Percentiles rank a stretch among this genome's conserved stretches.
phyloP scores from a whole-genome alignment of 2,329 filamentous ascomycete species.

The Fusarium penzigii region DNA sequence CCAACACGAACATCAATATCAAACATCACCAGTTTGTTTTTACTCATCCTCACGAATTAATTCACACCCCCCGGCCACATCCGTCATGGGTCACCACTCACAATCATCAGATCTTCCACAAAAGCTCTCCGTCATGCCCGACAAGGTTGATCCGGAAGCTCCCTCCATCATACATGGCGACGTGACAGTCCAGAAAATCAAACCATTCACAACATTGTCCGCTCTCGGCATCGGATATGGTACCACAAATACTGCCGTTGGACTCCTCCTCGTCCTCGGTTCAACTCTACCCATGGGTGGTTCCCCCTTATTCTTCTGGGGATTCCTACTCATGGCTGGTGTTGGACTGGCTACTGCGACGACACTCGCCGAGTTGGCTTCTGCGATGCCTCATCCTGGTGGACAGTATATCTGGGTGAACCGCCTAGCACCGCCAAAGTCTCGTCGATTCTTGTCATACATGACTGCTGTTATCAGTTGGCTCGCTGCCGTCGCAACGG shows the following conservation, averaged over 20 bases:
- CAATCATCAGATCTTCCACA: neutral
- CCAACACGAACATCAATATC: too few relatives aligned
- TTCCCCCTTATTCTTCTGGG: conserved; percentile 28
- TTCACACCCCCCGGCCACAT: too few relatives aligned
- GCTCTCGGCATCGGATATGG: conserved; percentile 29
- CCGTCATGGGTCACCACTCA: neutral
- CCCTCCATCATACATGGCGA: conserved; percentile 14
- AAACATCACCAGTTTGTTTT: too few relatives aligned
- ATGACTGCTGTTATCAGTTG: conserved; percentile 28
- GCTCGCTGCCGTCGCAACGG: conserved; percentile 28
- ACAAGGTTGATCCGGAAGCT: conserved; percentile 1
- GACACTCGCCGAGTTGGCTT: conserved; percentile 29
- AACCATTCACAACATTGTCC: conserved; percentile 30
- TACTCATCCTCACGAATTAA: too few relatives aligned
- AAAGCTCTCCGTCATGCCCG: conserved; percentile 1
- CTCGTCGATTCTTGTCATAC: conserved; percentile 23
- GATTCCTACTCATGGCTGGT: conserved; percentile 23
- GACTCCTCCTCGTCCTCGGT: conserved; percentile 21
- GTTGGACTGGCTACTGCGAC: conserved; percentile 28
- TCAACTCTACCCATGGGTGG: conserved; percentile 22
- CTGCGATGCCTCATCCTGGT: conserved; percentile 30
- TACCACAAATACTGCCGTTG: conserved; percentile 28
- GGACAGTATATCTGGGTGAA: conserved; percentile 32
- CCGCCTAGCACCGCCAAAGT: conserved; percentile 16
- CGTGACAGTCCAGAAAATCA: conserved; percentile 31